Evolutionary conservation across 192 early-diverging fungal species (phyloP).

Genomic region (Rhizophagus prolifer): DNA sequence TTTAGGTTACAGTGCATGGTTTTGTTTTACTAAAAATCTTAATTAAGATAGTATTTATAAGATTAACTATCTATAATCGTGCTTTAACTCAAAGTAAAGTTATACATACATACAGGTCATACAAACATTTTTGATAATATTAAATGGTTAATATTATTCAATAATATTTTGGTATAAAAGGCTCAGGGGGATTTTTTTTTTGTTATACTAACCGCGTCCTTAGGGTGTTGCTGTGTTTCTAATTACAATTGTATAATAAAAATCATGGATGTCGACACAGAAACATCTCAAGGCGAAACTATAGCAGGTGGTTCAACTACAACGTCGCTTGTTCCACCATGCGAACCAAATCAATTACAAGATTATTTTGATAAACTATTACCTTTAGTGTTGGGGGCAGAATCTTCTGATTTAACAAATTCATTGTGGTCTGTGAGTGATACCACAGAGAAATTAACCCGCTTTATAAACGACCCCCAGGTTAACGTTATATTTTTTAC

Average conservation of each 20-base stretch:
- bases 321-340: constrained; percentile 26
- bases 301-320: background rate
- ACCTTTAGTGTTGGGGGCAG: constrained; percentile 70
- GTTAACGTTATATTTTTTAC: constrained; percentile 74
- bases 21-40: too few relatives aligned
- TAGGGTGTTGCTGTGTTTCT: background rate
- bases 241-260: background rate
- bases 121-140: too few relatives aligned
- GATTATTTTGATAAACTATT: constrained; percentile 71
- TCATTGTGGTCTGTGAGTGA: constrained; percentile 67
- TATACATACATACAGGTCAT: too few relatives aligned
- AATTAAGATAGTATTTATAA: too few relatives aligned
- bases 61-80: too few relatives aligned
- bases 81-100: too few relatives aligned
- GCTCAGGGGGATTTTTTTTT: background rate
- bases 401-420: constrained; percentile 55
- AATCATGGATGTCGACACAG: background rate
- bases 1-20: too few relatives aligned
- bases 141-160: too few relatives aligned
- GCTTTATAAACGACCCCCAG: constrained; percentile 76
- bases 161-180: background rate
- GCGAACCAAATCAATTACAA: constrained; percentile 63
- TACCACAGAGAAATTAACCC: constrained; percentile 65
- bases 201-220: background rate
- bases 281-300: background rate